phyloP scores from a whole-genome alignment of 2,329 filamentous ascomycete genomes.

The Exophiala oligosperma region DNA sequence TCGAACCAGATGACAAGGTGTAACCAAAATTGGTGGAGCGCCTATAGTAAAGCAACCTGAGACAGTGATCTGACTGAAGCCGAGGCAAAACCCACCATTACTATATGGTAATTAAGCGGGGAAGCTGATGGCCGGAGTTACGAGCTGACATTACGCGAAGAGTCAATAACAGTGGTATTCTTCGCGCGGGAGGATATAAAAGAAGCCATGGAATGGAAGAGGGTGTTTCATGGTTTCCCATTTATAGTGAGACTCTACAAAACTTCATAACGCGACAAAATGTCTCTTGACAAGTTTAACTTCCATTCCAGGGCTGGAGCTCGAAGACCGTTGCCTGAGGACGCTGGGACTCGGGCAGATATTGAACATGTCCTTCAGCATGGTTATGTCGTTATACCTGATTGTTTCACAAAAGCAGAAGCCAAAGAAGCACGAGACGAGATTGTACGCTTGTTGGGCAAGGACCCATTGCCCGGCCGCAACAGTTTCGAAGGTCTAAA shows the following conservation, averaged over 20 bases:
- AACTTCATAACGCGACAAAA: not conserved
- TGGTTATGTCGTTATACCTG: slow-evolving; percentile 39
- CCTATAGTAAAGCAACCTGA: not conserved
- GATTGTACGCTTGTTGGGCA: slow-evolving; percentile 36
- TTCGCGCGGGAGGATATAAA: too few relatives aligned
- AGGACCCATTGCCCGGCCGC: slow-evolving; percentile 33
- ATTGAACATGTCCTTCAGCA: slow-evolving; percentile 35
- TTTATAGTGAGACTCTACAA: too few relatives aligned
- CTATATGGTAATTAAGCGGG: not conserved
- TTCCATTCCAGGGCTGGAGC: slow-evolving; percentile 11
- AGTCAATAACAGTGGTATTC: too few relatives aligned
- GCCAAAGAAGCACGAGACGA: slow-evolving; percentile 35
- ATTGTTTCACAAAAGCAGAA: slow-evolving; percentile 35
- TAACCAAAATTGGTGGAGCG: not conserved
- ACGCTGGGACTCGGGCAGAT: slow-evolving; percentile 30
- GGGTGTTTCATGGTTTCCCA: too few relatives aligned
- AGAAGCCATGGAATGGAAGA: too few relatives aligned
- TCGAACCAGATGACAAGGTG: not conserved
- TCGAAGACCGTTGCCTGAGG: slow-evolving; percentile 20
- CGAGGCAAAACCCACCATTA: not conserved
- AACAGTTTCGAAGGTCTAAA: slow-evolving; percentile 41
- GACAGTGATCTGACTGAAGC: not conserved
- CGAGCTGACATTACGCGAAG: not conserved
- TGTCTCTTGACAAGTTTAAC: slow-evolving; percentile 7
- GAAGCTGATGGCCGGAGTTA: not conserved